These are phyloP conservation scores for Omphalea diandra DNA, from an alignment of 441 rosid genomes.

Conservation along the genomic window DNA sequence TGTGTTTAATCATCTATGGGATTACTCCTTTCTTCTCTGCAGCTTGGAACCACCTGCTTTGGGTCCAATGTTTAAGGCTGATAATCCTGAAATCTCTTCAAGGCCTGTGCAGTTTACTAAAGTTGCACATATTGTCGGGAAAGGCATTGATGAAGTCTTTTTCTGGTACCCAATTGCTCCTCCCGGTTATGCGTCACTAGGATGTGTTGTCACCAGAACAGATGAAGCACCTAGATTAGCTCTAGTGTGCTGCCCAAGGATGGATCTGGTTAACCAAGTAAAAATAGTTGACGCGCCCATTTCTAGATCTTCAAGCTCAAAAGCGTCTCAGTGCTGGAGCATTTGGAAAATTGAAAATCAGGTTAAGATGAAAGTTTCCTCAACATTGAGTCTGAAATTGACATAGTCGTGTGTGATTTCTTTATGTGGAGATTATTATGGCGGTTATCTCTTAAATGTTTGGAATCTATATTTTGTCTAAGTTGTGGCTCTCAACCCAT, in stretches of 20 bases:
- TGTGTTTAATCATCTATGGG: constrained; percentile 20
- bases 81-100: constrained; percentile 79
- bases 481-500: constrained; percentile 11
- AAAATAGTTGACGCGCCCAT: constrained; percentile 75
- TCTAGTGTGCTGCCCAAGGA: constrained; percentile 88
- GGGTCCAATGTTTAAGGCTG: constrained; percentile 79
- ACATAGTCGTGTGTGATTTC: background rate
- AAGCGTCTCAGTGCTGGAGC: constrained; percentile 90
- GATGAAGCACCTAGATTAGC: constrained; percentile 71
- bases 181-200: constrained; percentile 92
- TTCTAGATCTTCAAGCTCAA: constrained; percentile 80
- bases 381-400: constrained; percentile 16
- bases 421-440: background rate
- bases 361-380: constrained; percentile 43
- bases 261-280: constrained; percentile 87
- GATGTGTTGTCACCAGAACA: constrained; percentile 82
- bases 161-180: constrained; percentile 99
- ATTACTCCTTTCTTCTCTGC: constrained; percentile 29
- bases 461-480: background rate
- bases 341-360: constrained; percentile 99
- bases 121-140: constrained; percentile 84
- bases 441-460: background rate
- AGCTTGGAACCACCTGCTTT: constrained; percentile 95
- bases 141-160: constrained; percentile 87
- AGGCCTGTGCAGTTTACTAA: constrained; percentile 90